Base-by-base conservation (phyloP, 176 grass and related monocot species). In the Sorghum bicolor region DNA sequence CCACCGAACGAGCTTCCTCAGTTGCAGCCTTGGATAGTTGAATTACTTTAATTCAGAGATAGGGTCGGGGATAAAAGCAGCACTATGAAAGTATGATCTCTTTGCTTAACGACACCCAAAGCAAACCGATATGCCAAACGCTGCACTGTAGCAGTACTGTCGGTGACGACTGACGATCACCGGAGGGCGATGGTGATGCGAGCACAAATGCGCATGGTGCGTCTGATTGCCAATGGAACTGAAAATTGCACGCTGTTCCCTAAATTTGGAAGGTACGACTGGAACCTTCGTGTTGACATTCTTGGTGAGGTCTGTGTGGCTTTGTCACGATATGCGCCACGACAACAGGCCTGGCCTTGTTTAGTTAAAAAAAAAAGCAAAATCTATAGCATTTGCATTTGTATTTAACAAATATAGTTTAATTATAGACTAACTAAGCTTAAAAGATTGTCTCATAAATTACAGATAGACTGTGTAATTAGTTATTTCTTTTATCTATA, bases 11-110 rank as follows among this genome's bases (percentile, higher is more conserved):
- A 40, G 34, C 33, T 61, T 22, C 57, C 26, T 44, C 8, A 14
- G 74, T 55, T 66, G 14, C 58, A 33, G 44, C 70, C 87, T 60
- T 50, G 10, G 26, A 79, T 64, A 78, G 57, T 48, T 71, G 53
- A 41, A 67, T 12, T 58, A 22, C n/a, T 78, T 77, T 64, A 55
- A 15, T 26, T 64, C 20, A 68, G 33, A 10, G 80, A 62, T 61
- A 61, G 24, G 36, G 19, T 13, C 8, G 5, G 67, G 50, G 17
- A 60, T 5, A 57, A 72, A 82, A 71, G 24, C 25, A 61, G 9
- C n/a, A 20, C 22, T 10, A 55, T 58, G 32, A 70, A 36, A 39
- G 15, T 25, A 38, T 15, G 25, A 15, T 9, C 7, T 70, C 47
- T 4, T 87, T 82, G 67, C 15, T 44, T 43, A 75, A 25, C 72